Evolutionary conservation across 1,139 yeast genomes (phyloP), one percentile per base, ranked within the genome.

Genomic region (Debaryomycetaceae sp.): DNA sequence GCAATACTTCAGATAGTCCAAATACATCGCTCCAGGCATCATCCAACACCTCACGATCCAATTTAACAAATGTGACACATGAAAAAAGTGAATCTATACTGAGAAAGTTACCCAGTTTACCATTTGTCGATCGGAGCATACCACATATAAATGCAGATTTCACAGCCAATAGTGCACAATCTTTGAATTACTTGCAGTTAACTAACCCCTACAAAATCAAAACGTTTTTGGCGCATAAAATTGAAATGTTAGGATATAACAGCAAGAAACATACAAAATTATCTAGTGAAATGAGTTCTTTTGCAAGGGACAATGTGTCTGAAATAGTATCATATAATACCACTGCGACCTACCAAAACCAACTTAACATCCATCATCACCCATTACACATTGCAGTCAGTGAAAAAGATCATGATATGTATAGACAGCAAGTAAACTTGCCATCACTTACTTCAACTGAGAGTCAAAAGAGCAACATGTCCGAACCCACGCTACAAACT

Each of bases 201-300:
- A 45, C 62, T 8, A 59, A 65, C 38, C 59, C 69, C 3, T 60
- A 60, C 29, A 65, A 59, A 39, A 57, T 68, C 17, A 63, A 57
- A 42, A 59, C 54, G 13, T 62, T 63, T 40, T 49, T 69, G 6
- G 62, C 72, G 1, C 57, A 65, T 34, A 68, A 68, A 36, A 69
- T 68, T 44, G 72, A 63, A 45, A 65, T 59, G 44, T 48, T 68
- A 27, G 70, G 69, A 3, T 66, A 66, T 42, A 40, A 52, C 4
- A 50, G 50, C 20, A 50, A 39, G 27, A n/a, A 24, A 11, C 6
- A 29, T 17, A 36, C 31, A 27, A 40, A 24, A 29, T 8, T 23
- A 9, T 43, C 42, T 5, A 24, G 6, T n/a, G 37, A 41, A n/a
- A 44, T 37, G 7, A 46, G 43, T 7, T 47, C 40, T 39, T 11